Percentiles rank a stretch among this genome's conserved stretches.
Evolutionary conservation across 805 yeast genomes (phyloP).

Genomic region (Yarrowia divulgata): DNA sequence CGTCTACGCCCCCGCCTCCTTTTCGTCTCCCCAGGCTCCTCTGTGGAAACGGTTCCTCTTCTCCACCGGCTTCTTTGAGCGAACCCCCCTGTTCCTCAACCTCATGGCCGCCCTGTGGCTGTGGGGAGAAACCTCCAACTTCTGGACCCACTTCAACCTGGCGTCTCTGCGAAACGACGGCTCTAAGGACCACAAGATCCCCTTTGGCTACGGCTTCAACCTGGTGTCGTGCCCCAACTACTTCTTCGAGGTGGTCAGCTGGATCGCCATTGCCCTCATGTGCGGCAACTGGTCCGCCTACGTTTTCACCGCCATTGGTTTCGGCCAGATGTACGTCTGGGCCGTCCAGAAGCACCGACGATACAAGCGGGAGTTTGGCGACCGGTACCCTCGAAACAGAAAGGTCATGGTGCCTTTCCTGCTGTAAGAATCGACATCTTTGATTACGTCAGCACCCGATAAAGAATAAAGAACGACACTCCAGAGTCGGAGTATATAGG

Average conservation of each 20-base stretch:
- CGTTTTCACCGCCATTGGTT: conserved; percentile 72
- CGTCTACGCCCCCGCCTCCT: conserved; percentile 55
- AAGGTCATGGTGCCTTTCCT: conserved; percentile 82
- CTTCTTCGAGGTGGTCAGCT: conserved; percentile 80
- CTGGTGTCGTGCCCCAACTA: conserved; percentile 92
- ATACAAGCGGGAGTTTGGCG: conserved; percentile 72
- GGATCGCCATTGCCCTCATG: conserved; percentile 74
- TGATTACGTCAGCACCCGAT: background rate
- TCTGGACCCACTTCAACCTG: conserved; percentile 71
- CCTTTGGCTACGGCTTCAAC: conserved; percentile 84
- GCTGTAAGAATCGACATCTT: conserved; percentile 50
- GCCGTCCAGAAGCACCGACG: conserved; percentile 83
- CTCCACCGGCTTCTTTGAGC: conserved; percentile 42
- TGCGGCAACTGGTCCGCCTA: conserved; percentile 80
- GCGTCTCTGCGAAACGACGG: conserved; percentile 61
- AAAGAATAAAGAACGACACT: conserved; percentile 9
- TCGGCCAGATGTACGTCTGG: conserved; percentile 89
- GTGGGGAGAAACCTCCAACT: conserved; percentile 74
- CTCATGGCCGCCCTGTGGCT: conserved; percentile 47
- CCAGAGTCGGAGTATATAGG: conserved; percentile 19
- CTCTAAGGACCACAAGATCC: conserved; percentile 68
- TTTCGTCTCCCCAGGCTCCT: conserved; percentile 43
- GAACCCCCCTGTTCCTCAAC: conserved; percentile 29
- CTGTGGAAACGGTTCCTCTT: conserved; percentile 43
- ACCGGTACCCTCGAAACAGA: conserved; percentile 78